Conservation (phyloP, 306 rosid genomes). For the Fagus crenata region DNA sequence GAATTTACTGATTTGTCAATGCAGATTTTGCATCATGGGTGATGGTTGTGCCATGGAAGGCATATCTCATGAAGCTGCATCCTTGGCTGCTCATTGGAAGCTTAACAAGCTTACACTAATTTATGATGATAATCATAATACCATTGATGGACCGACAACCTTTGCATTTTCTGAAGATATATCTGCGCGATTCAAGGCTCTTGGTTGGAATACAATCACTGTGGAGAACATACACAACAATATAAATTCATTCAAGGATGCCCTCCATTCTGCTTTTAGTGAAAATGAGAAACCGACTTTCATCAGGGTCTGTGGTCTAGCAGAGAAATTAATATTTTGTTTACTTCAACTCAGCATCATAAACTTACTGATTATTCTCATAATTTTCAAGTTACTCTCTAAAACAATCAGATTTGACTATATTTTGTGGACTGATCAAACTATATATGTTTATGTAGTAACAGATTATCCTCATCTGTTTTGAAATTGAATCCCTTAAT, state of each 20-base stretch:
- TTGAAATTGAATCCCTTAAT: not conserved
- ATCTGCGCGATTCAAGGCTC: not conserved
- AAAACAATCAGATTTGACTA: not conserved
- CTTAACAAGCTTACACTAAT: not conserved
- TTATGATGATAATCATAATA: slow-evolving; percentile 5
- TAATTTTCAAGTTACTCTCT: not conserved
- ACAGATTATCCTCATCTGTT: not conserved
- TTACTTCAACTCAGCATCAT: not conserved
- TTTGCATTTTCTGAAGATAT: not conserved
- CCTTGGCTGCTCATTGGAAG: slow-evolving; percentile 4
- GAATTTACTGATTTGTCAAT: not conserved
- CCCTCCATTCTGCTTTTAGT: not conserved
- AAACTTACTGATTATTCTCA: not conserved
- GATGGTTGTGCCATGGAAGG: slow-evolving; percentile 10
- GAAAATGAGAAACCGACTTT: slow-evolving; percentile 5
- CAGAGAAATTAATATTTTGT: too few relatives aligned
- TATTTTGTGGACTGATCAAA: not conserved
- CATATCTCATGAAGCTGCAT: not conserved
- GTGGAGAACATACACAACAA: not conserved
- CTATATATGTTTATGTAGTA: too few relatives aligned
- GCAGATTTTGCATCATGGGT: not conserved
- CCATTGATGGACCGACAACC: slow-evolving; percentile 2
- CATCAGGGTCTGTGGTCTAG: not conserved
- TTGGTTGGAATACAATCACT: not conserved
- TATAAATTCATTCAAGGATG: not conserved